Percentiles rank a stretch among this genome's conserved stretches.
phyloP scores from a whole-genome alignment of 331 rosid genomes.

The Quercus lobata region DNA sequence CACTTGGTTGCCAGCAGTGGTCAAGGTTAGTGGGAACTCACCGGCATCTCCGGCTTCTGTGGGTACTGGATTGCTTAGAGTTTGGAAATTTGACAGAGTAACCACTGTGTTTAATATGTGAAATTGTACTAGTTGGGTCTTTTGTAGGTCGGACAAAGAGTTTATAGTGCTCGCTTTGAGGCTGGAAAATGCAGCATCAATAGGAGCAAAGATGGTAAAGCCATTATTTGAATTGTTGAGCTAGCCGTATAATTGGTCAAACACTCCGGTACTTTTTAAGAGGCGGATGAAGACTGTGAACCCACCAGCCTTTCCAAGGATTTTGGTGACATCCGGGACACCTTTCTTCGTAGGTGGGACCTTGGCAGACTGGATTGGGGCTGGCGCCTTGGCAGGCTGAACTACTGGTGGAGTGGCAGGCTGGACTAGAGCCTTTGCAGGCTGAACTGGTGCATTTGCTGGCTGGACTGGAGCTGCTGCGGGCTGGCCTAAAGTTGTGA shows the following conservation, averaged over 20 bases:
- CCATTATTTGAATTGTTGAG: slow-evolving; percentile 39
- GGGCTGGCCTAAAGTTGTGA: slow-evolving; percentile 20
- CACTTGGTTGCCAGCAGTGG: slow-evolving; percentile 25
- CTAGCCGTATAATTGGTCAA: slow-evolving; percentile 35
- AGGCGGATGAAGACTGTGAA: slow-evolving; percentile 33
- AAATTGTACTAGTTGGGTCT: slow-evolving; percentile 38
- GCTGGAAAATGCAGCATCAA: slow-evolving; percentile 38
- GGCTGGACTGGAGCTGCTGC: slow-evolving; percentile 13
- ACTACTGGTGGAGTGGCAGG: neutral
- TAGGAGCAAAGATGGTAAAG: slow-evolving; percentile 29
- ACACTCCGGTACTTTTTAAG: slow-evolving; percentile 34
- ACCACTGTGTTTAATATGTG: slow-evolving; percentile 32
- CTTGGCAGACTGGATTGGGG: neutral
- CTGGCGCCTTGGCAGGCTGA: neutral
- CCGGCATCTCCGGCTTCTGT: slow-evolving; percentile 32
- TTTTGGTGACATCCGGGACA: slow-evolving; percentile 18
- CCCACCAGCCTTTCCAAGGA: slow-evolving; percentile 16
- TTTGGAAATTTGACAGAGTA: slow-evolving; percentile 30
- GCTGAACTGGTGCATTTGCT: slow-evolving; percentile 7
- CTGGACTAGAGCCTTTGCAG: slow-evolving; percentile 13
- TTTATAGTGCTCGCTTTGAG: slow-evolving; percentile 47
- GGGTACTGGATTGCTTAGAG: slow-evolving; percentile 35
- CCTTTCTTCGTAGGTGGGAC: neutral
- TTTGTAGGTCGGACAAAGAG: slow-evolving; percentile 29
- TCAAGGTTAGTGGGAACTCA: slow-evolving; percentile 23